Percentiles rank a stretch among this genome's conserved stretches.
Evolutionary conservation across 148 eudicot genomes (phyloP).

Genomic region (Talinum fruticosum): DNA sequence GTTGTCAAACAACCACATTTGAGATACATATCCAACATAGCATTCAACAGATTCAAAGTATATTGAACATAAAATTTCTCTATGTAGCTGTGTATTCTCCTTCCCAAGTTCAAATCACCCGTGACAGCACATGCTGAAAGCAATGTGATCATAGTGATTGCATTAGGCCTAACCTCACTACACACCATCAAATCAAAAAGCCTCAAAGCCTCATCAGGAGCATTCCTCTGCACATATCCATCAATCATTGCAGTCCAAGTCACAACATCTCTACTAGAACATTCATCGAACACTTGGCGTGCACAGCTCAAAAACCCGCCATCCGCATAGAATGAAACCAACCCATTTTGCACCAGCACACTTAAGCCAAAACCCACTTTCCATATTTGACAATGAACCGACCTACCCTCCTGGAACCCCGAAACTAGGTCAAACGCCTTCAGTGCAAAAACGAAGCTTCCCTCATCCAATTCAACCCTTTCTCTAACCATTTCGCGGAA

Average conservation of each 20-base stretch:
- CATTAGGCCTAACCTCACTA: conserved; percentile 52
- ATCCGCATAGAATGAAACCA: conserved; percentile 47
- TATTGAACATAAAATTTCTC: conserved; percentile 26
- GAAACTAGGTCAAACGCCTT: conserved; percentile 43
- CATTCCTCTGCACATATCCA: conserved; percentile 44
- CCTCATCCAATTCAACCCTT: conserved; percentile 45
- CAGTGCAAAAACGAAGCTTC: conserved; percentile 59
- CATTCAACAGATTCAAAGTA: conserved; percentile 51
- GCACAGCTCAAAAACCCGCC: conserved; percentile 39
- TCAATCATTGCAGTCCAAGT: conserved; percentile 67
- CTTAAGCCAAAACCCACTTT: conserved; percentile 50
- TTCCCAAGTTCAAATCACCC: conserved; percentile 47
- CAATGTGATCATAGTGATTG: conserved; percentile 59
- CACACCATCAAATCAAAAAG: conserved; percentile 48
- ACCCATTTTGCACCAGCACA: conserved; percentile 54
- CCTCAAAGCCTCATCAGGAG: conserved; percentile 51
- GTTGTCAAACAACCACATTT: conserved; percentile 52
- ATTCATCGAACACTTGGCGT: conserved; percentile 52
- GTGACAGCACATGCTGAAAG: conserved; percentile 51
- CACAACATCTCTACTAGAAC: conserved; percentile 52
- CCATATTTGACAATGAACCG: conserved; percentile 45
- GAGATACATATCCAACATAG: conserved; percentile 63
- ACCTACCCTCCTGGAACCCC: conserved; percentile 36
- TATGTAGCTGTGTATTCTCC: conserved; percentile 33
- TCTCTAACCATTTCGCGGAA: conserved; percentile 47